Base-by-base conservation (phyloP, 768 basidiomycete species). In the Suillus paluster region DNA sequence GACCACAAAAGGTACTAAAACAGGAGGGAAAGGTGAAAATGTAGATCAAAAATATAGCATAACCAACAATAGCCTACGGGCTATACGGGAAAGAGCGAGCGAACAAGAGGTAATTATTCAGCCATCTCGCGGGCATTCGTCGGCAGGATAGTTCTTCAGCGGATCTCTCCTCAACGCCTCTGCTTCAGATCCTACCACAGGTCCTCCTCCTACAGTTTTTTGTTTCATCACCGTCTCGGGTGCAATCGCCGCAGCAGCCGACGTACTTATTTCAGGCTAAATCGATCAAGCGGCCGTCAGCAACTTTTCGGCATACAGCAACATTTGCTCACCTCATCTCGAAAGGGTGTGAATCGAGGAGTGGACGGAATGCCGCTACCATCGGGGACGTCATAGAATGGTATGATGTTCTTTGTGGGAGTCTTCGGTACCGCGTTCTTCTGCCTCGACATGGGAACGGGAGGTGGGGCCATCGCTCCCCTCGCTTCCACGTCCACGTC, bases 161-260 rank as follows among this genome's bases (percentile, higher is more conserved):
- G 92, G 92, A 70, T 92, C 89, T 67, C 85, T 90, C 63, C 91
- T 80, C 61, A 94, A 71, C 2, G 90, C 91, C 70, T 94, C 92
- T 36, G 90, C 90, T 73, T 92, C 91, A 2, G 88, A 85, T 34
- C 81, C 75, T 42, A 81, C 73, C 25, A 71, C 66, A 10, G 79
- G 74, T 12, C 79, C 82, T 66, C 77, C 64, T 61, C 80, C 77
- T 60, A 77, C 73, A 63, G 77, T 79, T 75, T 88, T 90, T 57
- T 81, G 80, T 70, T 86, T 91, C 84, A 91, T 91, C 23, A 88
- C 81, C n/a, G 85, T 81, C 56, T 84, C 84, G n/a, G 81, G 79
- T 38, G 75, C 68, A 12, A 79, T 72, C 58, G 72, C 68, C 8
- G 76, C 63, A 33, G 72, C 68, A 60, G 64, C 65, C 27, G 67